Base-by-base conservation (phyloP, 2,329 filamentous ascomycete species). In the Aaosphaeria pasadenensis region DNA sequence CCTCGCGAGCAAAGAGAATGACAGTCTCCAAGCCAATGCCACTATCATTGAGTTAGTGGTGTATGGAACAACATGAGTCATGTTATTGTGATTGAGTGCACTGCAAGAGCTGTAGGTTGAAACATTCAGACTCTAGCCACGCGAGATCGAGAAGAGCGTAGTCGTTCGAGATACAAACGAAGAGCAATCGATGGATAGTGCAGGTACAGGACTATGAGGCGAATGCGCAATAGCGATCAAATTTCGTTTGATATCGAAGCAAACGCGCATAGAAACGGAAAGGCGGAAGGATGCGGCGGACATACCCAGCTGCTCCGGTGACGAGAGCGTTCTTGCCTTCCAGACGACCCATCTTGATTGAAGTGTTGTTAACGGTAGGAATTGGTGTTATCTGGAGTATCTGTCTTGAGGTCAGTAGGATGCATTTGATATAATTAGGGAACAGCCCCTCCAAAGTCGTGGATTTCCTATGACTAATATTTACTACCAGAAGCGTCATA, bases 11-110 rank as follows among this genome's bases (percentile, higher is more conserved):
- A 66, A 96, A 95, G 50, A 96, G 87, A 58, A 96, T 91, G 47
- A 82, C 83, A 2, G 91, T 96, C 76, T 96, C 91, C 43, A 96
- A 87, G 57, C 91, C 91, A 64, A 96, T 96, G 64, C 91, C 91
- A 64, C 91, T 91, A 64, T 24, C 33, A 29, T 2, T 11, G 30
- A 29, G 56, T 69, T 51, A 67, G 60, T 28, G 38, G 46, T 24
- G 39, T 13, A 36, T 36, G 9, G 33, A 36, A 24, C 17, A 24
- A 24, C 3, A 24, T 24, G 17, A 24, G 17, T 24, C 17, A 24
- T 24, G 17, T 24, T 2, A 24, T 24, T 24, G 17, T 24, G 17
- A 24, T 24, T 24, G 17, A 24, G 17, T 24, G 17, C 17, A 24
- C 3, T 24, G 17, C 17, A 24, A 24, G 17, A 24, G 17, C 17